Conservation (phyloP, 140 eudicot genomes). For the Oenanthe javanica region DNA sequence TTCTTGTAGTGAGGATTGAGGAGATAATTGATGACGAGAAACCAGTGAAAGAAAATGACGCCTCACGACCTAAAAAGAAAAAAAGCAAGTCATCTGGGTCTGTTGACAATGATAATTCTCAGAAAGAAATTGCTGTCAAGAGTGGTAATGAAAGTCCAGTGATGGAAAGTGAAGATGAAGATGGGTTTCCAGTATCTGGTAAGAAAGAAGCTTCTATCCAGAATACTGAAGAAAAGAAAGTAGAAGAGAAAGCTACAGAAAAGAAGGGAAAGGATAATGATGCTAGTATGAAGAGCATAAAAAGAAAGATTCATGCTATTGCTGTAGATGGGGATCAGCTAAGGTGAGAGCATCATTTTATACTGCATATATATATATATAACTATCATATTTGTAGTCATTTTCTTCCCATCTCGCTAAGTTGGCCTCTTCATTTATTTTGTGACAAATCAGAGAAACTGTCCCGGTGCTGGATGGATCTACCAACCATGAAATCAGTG, state of each 20-base stretch:
- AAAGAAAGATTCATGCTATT: slow-evolving; percentile 57
- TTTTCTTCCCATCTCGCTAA: neutral
- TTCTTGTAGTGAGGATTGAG: slow-evolving; percentile 71
- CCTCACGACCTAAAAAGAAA: slow-evolving; percentile 46
- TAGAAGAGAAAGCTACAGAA: slow-evolving; percentile 28
- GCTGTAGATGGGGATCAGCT: slow-evolving; percentile 24
- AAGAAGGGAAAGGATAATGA: slow-evolving; percentile 31
- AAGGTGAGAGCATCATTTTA: slow-evolving; percentile 25
- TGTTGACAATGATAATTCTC: slow-evolving; percentile 18
- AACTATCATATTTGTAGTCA: neutral
- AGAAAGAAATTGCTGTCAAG: slow-evolving; percentile 39
- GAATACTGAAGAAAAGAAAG: slow-evolving; percentile 24
- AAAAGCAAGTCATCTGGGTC: slow-evolving; percentile 25
- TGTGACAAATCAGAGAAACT: slow-evolving; percentile 17
- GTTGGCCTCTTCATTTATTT: neutral
- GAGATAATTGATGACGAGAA: slow-evolving; percentile 81
- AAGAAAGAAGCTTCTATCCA: slow-evolving; percentile 15
- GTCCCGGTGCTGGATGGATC: slow-evolving; percentile 25
- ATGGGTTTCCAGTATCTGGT: slow-evolving; percentile 66
- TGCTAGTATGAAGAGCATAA: slow-evolving; percentile 26
- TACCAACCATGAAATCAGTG: slow-evolving; percentile 22
- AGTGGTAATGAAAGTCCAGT: slow-evolving; percentile 19
- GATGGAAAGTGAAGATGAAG: slow-evolving; percentile 91
- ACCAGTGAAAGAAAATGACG: slow-evolving; percentile 32
- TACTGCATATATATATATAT: too few relatives aligned